Conservation (phyloP, 2,329 filamentous ascomycete genomes). For the Madurella fahalii region DNA sequence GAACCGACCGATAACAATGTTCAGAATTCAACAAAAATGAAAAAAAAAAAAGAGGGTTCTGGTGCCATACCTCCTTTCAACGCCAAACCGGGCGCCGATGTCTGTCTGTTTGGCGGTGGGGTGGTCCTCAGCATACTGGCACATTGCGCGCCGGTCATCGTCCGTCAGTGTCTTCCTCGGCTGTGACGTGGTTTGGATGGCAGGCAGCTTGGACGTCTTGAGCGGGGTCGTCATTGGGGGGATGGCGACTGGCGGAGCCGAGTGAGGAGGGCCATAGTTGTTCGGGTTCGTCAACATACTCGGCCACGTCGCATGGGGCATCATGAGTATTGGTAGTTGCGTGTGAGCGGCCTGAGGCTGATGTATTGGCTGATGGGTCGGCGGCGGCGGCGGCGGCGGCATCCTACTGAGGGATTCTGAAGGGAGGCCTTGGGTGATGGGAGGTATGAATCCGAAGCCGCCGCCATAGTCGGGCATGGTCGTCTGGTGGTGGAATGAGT, state of each 20-base stretch:
- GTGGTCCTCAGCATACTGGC: conserved; percentile 85
- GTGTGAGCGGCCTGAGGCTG: conserved; percentile 41
- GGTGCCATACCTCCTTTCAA: conserved; percentile 81
- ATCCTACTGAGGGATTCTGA: conserved; percentile 49
- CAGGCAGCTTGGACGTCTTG: conserved; percentile 44
- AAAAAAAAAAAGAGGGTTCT: too few relatives aligned
- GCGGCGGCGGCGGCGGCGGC: conserved; percentile 57
- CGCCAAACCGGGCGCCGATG: conserved; percentile 91
- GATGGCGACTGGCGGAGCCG: conserved; percentile 55
- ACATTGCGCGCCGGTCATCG: conserved; percentile 87
- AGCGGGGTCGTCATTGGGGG: conserved; percentile 54
- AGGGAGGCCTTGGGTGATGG: conserved; percentile 44
- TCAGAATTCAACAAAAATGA: too few relatives aligned
- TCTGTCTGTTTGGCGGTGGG: conserved; percentile 91
- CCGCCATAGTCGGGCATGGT: conserved; percentile 65
- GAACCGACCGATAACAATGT: conserved; percentile 14
- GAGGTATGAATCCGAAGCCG: conserved; percentile 55
- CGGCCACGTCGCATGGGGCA: conserved; percentile 69
- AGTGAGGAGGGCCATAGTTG: conserved; percentile 43
- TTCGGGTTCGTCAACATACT: conserved; percentile 74
- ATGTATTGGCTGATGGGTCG: conserved; percentile 48
- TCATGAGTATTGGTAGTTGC: conserved; percentile 66
- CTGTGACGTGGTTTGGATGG: conserved; percentile 54
- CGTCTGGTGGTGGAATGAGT: conserved; percentile 63
- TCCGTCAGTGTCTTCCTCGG: conserved; percentile 87